phyloP scores from a whole-genome alignment of 2,329 filamentous ascomycete species.

The Orbilia ellipsospora region DNA sequence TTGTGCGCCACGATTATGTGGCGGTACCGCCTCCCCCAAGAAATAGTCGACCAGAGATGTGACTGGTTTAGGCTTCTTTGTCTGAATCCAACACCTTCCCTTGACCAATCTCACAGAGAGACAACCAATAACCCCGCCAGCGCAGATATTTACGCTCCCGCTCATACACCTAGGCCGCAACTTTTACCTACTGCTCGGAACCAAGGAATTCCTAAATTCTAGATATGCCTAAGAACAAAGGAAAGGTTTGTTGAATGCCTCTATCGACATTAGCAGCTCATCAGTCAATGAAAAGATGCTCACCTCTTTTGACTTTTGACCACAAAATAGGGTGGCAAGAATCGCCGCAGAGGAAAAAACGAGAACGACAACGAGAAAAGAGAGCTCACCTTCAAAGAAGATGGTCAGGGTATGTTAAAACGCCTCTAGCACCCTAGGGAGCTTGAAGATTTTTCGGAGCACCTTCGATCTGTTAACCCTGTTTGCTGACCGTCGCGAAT shows the following conservation, averaged over 20 bases:
- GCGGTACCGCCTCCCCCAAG: no score
- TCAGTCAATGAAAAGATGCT: not conserved
- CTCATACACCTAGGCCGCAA: not conserved
- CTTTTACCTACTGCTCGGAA: not conserved
- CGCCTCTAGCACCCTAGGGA: no score
- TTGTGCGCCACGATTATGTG: no score
- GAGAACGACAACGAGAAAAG: slow-evolving; percentile 99
- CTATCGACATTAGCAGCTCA: slow-evolving; percentile 57
- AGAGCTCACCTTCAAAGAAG: slow-evolving; percentile 98
- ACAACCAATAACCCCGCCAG: slow-evolving; percentile 7
- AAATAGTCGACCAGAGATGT: not conserved
- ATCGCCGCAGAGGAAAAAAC: slow-evolving; percentile 97
- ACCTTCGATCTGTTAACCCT: no score
- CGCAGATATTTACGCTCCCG: not conserved
- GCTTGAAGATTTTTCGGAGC: no score
- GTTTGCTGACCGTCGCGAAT: not conserved
- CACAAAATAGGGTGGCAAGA: slow-evolving; percentile 86
- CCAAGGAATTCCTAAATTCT: not conserved
- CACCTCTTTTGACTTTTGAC: not conserved
- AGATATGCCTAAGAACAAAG: slow-evolving; percentile 97
- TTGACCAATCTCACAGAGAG: slow-evolving; percentile 6
- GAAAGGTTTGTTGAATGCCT: slow-evolving; percentile 77
- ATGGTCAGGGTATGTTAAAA: slow-evolving; percentile 76
- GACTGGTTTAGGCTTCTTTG: not conserved
- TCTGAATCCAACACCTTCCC: not conserved